Conservation (phyloP, 345 rosid species). For the Hibiscus mutabilis region DNA sequence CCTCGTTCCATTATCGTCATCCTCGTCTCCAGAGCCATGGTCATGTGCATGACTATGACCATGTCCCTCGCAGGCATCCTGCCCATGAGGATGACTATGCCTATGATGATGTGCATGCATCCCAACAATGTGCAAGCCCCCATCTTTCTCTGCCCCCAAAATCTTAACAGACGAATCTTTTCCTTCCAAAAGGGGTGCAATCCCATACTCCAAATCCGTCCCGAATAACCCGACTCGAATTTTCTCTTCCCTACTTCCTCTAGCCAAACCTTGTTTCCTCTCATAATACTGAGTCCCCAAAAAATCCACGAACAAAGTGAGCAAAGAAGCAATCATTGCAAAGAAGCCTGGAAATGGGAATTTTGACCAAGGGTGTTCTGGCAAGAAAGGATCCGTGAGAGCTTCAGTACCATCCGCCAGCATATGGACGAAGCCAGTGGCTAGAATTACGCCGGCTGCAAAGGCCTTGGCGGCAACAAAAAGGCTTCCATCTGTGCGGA, state of each 20-base stretch:
- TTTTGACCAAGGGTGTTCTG: conserved; percentile 64
- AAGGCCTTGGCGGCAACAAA: conserved; percentile 82
- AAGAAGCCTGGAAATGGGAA: conserved; percentile 85
- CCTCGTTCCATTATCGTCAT: conserved; percentile 13
- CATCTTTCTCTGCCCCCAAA: conserved; percentile 83
- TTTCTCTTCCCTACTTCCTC: conserved; percentile 27
- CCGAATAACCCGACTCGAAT: conserved; percentile 35
- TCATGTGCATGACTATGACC: conserved; percentile 6
- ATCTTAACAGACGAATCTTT: conserved; percentile 36
- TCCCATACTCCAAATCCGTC: conserved; percentile 35
- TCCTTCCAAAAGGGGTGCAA: conserved; percentile 23
- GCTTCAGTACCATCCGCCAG: conserved; percentile 54
- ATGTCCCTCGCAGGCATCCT: conserved; percentile 47
- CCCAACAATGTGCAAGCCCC: conserved; percentile 86
- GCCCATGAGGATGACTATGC: conserved; percentile 60
- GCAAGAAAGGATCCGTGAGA: conserved; percentile 57
- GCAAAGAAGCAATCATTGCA: conserved; percentile 73
- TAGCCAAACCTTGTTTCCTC: conserved; percentile 61
- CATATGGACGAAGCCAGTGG: conserved; percentile 97
- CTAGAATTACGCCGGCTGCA: conserved; percentile 91
- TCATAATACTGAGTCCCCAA: conserved; percentile 84
- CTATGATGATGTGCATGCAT: conserved; percentile 85
- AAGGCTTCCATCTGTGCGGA: conserved; percentile 54
- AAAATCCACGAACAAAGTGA: conserved; percentile 74
- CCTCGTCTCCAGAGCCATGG: no score